Base-by-base conservation (phyloP, 768 basidiomycete genomes). In the Cystofilobasidium bisporidii region DNA sequence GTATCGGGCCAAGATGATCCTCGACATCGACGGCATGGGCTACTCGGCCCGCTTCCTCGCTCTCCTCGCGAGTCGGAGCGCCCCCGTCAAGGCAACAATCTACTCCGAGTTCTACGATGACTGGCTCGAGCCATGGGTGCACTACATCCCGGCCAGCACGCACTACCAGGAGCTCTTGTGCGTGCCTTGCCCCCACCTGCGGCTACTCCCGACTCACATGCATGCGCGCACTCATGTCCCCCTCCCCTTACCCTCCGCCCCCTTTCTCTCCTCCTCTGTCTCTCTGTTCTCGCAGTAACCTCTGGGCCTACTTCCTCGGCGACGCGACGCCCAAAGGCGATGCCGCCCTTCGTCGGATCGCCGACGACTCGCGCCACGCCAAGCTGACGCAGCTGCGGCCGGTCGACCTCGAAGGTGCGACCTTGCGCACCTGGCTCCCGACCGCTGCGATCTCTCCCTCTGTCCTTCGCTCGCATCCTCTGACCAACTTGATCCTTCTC, bases 71-170 rank as follows among this genome's bases (percentile, higher is more conserved):
- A 65, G 64, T 40, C 55, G 56, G 53, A 41, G 36, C 20, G 64
- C 64, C 1, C n/a, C 41, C 18, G 36, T 65, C 53, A 65, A 65
- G 53, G 33, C 64, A 2, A 65, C 64, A 2, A 58, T 65, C 55
- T 65, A 65, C 28, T 36, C 30, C 4, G 64, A 65, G 62, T 47
- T 53, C 15, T 56, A 24, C n/a, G 26, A 30, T 10, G 47, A 32
- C 53, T 65, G 64, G 64, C 36, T 65, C 22, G 33, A 65, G 64
- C 64, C 64, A 1, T 65, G 64, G 64, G 63, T 64, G 28, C 63
- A 64, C 50, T 64, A 20, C 36, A 53, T 64, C 32, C 63, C 63
- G 5, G 24, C 53, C 47, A 64, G 63, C 63, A 53, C 48, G 63
- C 50, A 32, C 32, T 64, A 50, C 50, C 22, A 36, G n/a, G 63